Evolutionary conservation across 805 yeast species (phyloP).

Genomic region (Zygotorulaspora florentina): DNA sequence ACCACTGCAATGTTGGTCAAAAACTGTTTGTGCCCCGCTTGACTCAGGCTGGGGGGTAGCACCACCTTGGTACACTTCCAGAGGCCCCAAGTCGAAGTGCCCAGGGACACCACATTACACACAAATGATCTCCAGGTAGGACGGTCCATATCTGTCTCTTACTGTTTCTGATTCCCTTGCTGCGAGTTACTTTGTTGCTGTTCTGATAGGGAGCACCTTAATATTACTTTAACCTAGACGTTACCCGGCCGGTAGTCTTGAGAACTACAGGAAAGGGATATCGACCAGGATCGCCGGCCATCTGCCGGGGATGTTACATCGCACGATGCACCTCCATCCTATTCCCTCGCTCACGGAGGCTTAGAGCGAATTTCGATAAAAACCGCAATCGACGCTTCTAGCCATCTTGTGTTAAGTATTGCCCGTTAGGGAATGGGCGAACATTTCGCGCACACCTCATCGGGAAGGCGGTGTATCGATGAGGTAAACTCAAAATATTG

Average conservation of each 20-base stretch:
- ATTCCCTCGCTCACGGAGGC: no score
- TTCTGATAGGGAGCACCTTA: no score
- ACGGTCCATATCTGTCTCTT: not conserved
- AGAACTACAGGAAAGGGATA: no score
- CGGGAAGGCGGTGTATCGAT: not conserved
- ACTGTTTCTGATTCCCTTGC: no score
- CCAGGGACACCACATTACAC: slow-evolving; percentile 20
- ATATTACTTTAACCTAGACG: no score
- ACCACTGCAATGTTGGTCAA: slow-evolving; percentile 61
- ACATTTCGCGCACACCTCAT: not conserved
- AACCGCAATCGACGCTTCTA: not conserved
- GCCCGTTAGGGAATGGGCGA: not conserved
- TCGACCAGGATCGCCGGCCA: no score
- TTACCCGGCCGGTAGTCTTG: no score
- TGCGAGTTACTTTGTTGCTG: no score
- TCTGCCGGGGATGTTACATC: no score
- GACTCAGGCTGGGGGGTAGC: slow-evolving; percentile 47
- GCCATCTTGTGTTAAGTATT: not conserved
- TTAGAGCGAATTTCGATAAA: not conserved
- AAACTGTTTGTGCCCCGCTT: slow-evolving; percentile 70
- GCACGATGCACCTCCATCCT: no score
- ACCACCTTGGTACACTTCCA: slow-evolving; percentile 23
- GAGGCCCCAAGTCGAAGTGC: slow-evolving; percentile 29
- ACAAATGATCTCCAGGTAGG: slow-evolving; percentile 5
- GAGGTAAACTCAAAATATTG: not conserved